Evolutionary conservation across 495 filamentous ascomycete genomes (phyloP).

Genomic region (Lineolata rhizophorae): DNA sequence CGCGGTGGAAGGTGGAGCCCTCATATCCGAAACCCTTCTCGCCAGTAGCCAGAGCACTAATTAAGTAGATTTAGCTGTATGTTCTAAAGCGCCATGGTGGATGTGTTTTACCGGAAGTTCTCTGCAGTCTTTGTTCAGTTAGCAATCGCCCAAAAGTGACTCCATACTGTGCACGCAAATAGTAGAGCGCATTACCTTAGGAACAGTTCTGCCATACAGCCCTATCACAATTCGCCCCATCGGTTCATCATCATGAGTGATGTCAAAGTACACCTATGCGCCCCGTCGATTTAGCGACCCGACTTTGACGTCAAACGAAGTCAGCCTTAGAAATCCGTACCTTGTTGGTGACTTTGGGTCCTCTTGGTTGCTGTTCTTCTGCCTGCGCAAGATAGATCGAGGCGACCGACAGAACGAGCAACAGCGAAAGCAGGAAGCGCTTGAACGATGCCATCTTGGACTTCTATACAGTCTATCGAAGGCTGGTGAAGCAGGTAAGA

Average conservation of each 20-base stretch:
- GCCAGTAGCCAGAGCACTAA: conserved; percentile 70
- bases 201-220: conserved; percentile 96
- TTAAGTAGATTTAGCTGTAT: conserved; percentile 3
- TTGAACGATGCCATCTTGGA: conserved; percentile 28
- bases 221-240: conserved; percentile 80
- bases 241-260: conserved; percentile 68
- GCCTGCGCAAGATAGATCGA: conserved; percentile 54
- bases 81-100: conserved; percentile 1
- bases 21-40: conserved; percentile 96
- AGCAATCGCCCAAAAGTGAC: conserved; percentile 2
- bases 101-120: conserved; percentile 58
- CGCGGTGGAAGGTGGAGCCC: conserved; percentile 90
- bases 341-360: conserved; percentile 92
- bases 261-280: conserved; percentile 89
- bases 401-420: conserved; percentile 51
- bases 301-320: no score
- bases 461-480: no score
- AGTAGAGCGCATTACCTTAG: no score
- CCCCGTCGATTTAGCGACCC: no score
- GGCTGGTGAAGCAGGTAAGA: no score
- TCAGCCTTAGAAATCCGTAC: no score
- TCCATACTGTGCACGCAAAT: conserved; percentile 2
- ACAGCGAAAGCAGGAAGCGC: conserved; percentile 37
- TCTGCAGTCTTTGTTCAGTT: conserved; percentile 45
- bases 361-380: conserved; percentile 46